Base-by-base conservation (phyloP, 2,329 filamentous ascomycete species). In the Aspergillus glaucus region DNA sequence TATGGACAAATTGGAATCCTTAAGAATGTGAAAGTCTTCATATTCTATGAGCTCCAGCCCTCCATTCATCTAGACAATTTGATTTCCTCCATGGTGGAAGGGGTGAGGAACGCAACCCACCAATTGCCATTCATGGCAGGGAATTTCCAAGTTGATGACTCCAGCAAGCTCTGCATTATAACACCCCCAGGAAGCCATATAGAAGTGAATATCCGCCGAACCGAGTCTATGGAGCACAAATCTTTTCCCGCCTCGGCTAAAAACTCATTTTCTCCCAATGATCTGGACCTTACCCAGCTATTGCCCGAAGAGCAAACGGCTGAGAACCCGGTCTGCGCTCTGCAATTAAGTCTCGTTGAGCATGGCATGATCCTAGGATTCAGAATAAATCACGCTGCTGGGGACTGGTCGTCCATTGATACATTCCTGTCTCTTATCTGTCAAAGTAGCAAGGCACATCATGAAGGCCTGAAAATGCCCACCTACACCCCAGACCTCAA, bases 371-470 rank as follows among this genome's bases (percentile, higher is more conserved):
- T 59, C 26, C 17, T 62, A 6, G 55, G 51, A 24, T 48, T 56
- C 24, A 37, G 45, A 34, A 46, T 59, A 22, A 51, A 59, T 28
- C 57, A 61, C 15, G 53, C 53, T n/a, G 50, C 46, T 4, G 60
- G 53, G 12, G 60, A 62, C 48, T 62, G 59, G 57, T 15, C 43
- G 12, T 60, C 60, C 6, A 52, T 61, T 28, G 46, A 57, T 39
- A 49, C 44, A n/a, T 56, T 60, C 32, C 17, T 60, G 8, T 54
- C 55, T 45, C 47, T 60, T 5, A 28, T 60, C 19, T 58, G 57
- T 34, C 51, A 55, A 46, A 48, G 57, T 40, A 50, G 46, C 42
- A 55, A 56, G 45, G 54, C 57, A 37, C 24, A 56, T 28, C 54
- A 49, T 2, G 37, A 56, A 48, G 50, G 46, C 6, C 22, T 47